These are phyloP conservation scores for Daldinia grandis DNA, from an alignment of 495 filamentous ascomycete species.

Conservation along the genomic window DNA sequence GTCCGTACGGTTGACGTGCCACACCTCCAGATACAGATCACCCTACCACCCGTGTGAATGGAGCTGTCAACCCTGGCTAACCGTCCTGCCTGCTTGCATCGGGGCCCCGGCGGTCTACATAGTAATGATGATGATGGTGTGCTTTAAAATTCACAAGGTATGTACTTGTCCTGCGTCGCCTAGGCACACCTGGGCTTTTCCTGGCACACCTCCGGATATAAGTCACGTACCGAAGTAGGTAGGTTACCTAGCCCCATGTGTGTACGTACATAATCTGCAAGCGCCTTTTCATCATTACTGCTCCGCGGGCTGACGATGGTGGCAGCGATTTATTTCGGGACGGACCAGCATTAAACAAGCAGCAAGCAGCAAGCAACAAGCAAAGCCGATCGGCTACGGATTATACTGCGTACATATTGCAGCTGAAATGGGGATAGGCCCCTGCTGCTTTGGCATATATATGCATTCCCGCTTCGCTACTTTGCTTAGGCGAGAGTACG, in stretches of 20 bases:
- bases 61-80: slow-evolving; percentile 40
- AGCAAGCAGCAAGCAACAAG: not conserved
- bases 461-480: not conserved
- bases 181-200: slow-evolving; percentile 30
- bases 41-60: slow-evolving; percentile 46
- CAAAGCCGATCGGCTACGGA: not conserved
- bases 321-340: slow-evolving; percentile 12
- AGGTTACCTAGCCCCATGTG: slow-evolving; percentile 14
- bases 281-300: slow-evolving; percentile 19
- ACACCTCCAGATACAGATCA: slow-evolving; percentile 45
- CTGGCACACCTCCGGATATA: slow-evolving; percentile 36
- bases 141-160: slow-evolving; percentile 27
- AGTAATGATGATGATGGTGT: slow-evolving; percentile 36
- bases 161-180: slow-evolving; percentile 10
- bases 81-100: slow-evolving; percentile 38
- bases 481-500: slow-evolving; percentile 2
- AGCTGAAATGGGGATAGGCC: not conserved
- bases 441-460: slow-evolving; percentile 4
- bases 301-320: slow-evolving; percentile 12
- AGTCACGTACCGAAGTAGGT: slow-evolving; percentile 37
- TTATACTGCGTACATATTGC: not conserved
- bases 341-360: slow-evolving; percentile 6
- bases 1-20: slow-evolving; percentile 37
- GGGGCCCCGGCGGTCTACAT: slow-evolving; percentile 2
- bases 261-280: slow-evolving; percentile 7